Percentiles rank a stretch among this genome's conserved stretches.
These are phyloP conservation scores for Alternaria longipes DNA, from an alignment of 2,329 filamentous ascomycete species.

Conservation along the genomic window DNA sequence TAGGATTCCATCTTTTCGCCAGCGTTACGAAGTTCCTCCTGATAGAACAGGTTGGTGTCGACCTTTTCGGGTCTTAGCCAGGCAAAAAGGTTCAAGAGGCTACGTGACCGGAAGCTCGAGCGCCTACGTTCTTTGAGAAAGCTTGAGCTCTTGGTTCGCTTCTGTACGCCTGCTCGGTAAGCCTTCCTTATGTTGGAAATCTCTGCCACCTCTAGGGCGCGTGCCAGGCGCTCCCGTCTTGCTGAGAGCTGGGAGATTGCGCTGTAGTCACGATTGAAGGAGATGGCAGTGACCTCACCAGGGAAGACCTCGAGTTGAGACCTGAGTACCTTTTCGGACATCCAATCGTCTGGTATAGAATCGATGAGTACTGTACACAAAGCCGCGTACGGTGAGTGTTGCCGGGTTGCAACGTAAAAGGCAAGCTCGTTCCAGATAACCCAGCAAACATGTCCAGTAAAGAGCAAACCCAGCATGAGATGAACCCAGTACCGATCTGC, in stretches of 20 bases:
- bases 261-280: constrained; percentile 21
- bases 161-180: constrained; percentile 1
- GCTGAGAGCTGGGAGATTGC: constrained; percentile 2
- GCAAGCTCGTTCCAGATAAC: constrained; percentile 22
- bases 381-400: constrained; percentile 5
- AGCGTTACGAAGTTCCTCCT: constrained; percentile 12
- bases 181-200: constrained; percentile 14
- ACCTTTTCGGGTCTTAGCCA: constrained; percentile 13
- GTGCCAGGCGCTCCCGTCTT: constrained; percentile 4
- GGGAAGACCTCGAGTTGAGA: constrained; percentile 20
- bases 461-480: constrained; percentile 10
- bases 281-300: constrained; percentile 10
- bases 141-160: neutral
- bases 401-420: constrained; percentile 10
- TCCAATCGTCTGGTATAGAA: constrained; percentile 21
- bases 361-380: constrained; percentile 22
- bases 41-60: constrained; percentile 6
- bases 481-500: constrained; percentile 22
- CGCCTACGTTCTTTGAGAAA: neutral
- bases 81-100: neutral
- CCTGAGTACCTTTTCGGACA: constrained; percentile 12
- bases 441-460: constrained; percentile 18
- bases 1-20: constrained; percentile 13
- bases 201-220: constrained; percentile 13
- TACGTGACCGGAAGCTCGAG: neutral